Evolutionary conservation across 139 green algal species (phyloP), one percentile per base, ranked within the genome.

Genomic region (Diplosphaera chodatii): DNA sequence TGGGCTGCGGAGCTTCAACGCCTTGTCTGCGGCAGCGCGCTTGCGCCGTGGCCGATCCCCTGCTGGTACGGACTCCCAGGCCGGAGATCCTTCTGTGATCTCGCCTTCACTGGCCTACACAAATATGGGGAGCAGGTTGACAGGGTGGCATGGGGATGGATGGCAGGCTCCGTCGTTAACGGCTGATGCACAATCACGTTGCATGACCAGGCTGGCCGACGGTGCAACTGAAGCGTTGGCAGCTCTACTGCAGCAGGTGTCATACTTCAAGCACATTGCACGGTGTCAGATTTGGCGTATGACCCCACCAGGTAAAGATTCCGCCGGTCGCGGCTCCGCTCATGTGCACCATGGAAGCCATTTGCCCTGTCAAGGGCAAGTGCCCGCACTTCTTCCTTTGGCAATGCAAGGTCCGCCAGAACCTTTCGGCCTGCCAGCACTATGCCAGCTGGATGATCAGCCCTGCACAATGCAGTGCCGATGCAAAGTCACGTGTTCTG

Each of bases 1-100:
- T 68, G 94, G 94, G 41, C 85, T 96, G n/a, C 73, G 71, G 55
- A 98, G 81, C 80, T 98, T 98, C 30, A 68, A 66, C 71, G 84
- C 82, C 80, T 87, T 90, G 74, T 97, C 90, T 66, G 82, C 79
- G 16, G 80, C 78, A 1, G 78, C 84, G 15, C 85, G 82, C 74
- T 73, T 78, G 66, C 82, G 74, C 62, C 82, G 84, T 34, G 55
- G 56, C 13, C 69, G 85, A 78, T 98, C 94, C 20, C 70, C 73
- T 37, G 85, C 79, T 15, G 84, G 91, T 85, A 98, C 88, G 22
- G 68, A 79, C 28, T 86, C 56, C 87, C 88, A 96, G 37, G 85
- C 87, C 1, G 75, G 34, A 4, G 84, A 90, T 4, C 86, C 91
- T 74, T 92, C 82, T 55, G 84, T 72, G 66, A 98, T 94, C 29